Evolutionary conservation across 495 filamentous ascomycete species (phyloP), one percentile per base, ranked within the genome.

Genomic region (Xylaria venustula): DNA sequence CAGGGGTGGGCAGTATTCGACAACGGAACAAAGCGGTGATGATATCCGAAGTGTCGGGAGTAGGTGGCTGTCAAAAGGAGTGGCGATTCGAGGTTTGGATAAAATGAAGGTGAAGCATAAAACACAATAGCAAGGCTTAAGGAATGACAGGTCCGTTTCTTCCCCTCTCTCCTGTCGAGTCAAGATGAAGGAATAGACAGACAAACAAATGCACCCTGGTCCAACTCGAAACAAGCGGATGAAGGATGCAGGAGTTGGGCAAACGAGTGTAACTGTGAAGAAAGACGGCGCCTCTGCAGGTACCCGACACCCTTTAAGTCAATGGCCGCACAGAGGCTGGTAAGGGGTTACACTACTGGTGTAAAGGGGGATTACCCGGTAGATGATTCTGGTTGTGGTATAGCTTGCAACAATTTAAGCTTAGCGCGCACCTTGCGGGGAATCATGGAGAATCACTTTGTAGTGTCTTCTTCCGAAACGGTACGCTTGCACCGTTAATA

Each of bases 21-120:
- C 61, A 23, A 52, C 45, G 15, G 50, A 52, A 61, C 58, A 54
- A 61, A 61, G 58, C 36, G 47, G 45, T 41, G 50, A 26, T 52
- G 36, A 25, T 8, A 28, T 15, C 11, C 11, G 8, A 3, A 34
- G 42, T 20, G 6, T 7, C 15, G 37, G 28, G 30, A 49, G 22
- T 51, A n/a, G n/a, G n/a, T n/a, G n/a, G n/a, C n/a, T n/a, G n/a
- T n/a, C n/a, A n/a, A n/a, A n/a, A n/a, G n/a, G n/a, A n/a, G n/a
- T n/a, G n/a, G n/a, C n/a, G n/a, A 59, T 41, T 64, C 20, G 30
- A 44, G 54, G 52, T 51, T 11, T 44, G 37, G 41, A 22, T 8
- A 34, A 9, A 15, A 40, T 15, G 37, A 40, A 15, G 37, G 37
- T 40, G 7, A 15, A 40, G 14, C 3, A 12, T 15, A 15, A 40